Base-by-base conservation (phyloP, 2,329 filamentous ascomycete genomes). In the Cytospora chrysosperma region DNA sequence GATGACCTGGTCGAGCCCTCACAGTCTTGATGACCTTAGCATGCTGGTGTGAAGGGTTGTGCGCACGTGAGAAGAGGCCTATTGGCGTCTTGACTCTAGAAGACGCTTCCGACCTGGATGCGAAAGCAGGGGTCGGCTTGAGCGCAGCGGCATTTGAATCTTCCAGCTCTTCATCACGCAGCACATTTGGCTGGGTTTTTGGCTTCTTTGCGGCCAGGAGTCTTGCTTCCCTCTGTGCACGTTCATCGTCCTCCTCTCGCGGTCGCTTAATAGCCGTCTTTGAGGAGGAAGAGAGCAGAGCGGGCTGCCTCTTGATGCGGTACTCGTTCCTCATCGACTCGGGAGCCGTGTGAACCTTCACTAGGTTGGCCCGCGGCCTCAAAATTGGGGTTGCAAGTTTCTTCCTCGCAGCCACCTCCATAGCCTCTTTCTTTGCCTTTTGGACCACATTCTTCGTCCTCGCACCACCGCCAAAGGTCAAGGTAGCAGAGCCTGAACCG, bases 361-460 rank as follows among this genome's bases (percentile, higher is more conserved):
- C 59, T 27, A 61, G 40, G 49, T 55, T 26, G 5, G 27, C 26
- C 27, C 37, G 43, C 26, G 40, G 51, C 21, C 43, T 21, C 59
- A 55, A 17, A 2, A 49, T 21, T n/a, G 63, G 59, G 7, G 57
- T 28, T 3, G 59, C 54, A 37, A 85, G 75, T 34, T 77, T 75
- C 59, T 81, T 78, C 67, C 82, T 80, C 40, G 72, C 77, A 59
- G 76, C 77, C 51, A 86, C 82, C 68, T 86, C 82, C 54, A 77
- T 79, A 7, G 82, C 83, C 69, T 89, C 83, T 55, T 83, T 79
- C 52, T 80, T 79, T 26, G 85, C 83, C 67, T 82, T 85, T 60
- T 79, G 78, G 69, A 89, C 78, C 57, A 88, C 78, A 64, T 80
- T 82, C 62, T 83, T 34, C 9, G 57, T 69, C 71, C 24, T 72